Conservation (phyloP, 805 yeast genomes). For the Suhomyces canberraensis region DNA sequence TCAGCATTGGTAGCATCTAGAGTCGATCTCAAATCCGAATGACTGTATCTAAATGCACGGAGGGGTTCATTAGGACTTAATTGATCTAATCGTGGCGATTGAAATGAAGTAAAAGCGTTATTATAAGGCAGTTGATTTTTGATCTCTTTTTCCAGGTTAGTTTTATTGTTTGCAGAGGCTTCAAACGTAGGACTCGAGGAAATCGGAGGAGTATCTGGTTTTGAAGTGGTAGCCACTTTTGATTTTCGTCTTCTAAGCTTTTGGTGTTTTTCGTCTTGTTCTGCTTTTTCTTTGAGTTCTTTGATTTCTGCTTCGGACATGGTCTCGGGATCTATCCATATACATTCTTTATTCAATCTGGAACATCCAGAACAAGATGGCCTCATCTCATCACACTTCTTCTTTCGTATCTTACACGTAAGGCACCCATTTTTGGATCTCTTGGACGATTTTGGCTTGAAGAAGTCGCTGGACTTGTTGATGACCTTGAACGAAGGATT, state of each 20-base stretch:
- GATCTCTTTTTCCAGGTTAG: background rate
- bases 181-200: background rate
- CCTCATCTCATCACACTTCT: constrained; percentile 49
- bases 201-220: background rate
- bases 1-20: background rate
- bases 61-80: constrained; percentile 2
- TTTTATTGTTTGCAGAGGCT: background rate
- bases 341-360: constrained; percentile 45
- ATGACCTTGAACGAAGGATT: constrained; percentile 12
- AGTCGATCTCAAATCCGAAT: constrained; percentile 12
- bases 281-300: constrained; percentile 34
- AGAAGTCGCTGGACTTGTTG: constrained; percentile 13
- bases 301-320: constrained; percentile 43
- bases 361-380: constrained; percentile 52
- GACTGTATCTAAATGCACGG: constrained; percentile 9
- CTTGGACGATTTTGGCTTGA: constrained; percentile 20
- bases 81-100: background rate
- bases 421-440: constrained; percentile 61
- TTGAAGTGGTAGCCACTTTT: background rate
- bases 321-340: constrained; percentile 40
- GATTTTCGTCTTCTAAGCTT: constrained; percentile 41
- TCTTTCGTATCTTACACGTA: constrained; percentile 65
- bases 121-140: background rate
- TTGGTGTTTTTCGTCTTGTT: constrained; percentile 34
- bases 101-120: background rate